Evolutionary conservation across 2,329 filamentous ascomycete genomes (phyloP), one percentile per base, ranked within the genome.

Genomic region (Alternaria metachromatica): DNA sequence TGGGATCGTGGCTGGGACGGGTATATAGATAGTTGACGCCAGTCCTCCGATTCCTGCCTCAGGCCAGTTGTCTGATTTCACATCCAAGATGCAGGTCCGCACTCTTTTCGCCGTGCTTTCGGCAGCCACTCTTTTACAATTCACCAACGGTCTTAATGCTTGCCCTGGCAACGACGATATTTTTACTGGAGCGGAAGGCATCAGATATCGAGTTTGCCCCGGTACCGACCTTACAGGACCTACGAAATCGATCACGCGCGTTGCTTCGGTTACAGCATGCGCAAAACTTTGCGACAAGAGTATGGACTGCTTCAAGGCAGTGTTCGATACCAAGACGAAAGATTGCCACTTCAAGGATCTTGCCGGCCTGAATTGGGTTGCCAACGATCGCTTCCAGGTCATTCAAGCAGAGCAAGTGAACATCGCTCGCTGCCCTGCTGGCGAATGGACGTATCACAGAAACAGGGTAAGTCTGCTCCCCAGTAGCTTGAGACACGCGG

Each of bases 291-390:
- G 72, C 45, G 70, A 73, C 25, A 37, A 59, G 41, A 62, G 53
- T 7, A 63, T 70, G 58, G 60, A 69, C 45, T 75, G 73, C 61
- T 72, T 73, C 62, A 75, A 72, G 45, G 73, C 72, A 26, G 73
- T 75, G 5, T 75, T 71, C 20, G 69, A 74, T 48, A 72, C 62
- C 5, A 60, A 67, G 33, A 67, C 60, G 3, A 67, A 55, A 33
- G 55, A 62, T 12, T 75, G 73, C 15, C 72, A 75, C 26, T 65
- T 74, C 63, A 75, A 75, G 58, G 69, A 55, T 7, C 55, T 54
- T n/a, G 54, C 54, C 15, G 62, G 58, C 4, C 55, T 75, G 44
- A 55, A 61, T 3, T 75, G 73, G 73, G 69, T 69, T 44, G 44
- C 58, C n/a, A 71, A 67, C 23, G 41, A 15, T 37, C 66, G 68